These are phyloP conservation scores for Aspergillus aculeatinus DNA, from an alignment of 2,329 filamentous ascomycete species.

Conservation along the genomic window DNA sequence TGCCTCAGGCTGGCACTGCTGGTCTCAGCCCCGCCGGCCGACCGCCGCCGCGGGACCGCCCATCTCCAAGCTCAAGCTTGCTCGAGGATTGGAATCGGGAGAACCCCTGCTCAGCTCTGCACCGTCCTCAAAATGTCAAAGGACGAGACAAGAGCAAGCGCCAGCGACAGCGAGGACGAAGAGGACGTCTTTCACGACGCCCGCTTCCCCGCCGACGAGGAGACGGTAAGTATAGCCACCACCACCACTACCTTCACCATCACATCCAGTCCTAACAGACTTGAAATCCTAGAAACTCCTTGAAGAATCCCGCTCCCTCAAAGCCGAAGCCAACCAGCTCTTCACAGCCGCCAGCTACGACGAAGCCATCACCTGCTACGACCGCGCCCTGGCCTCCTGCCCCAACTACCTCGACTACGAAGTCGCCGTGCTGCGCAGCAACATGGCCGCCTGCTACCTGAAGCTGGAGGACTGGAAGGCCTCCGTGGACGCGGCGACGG, in stretches of 20 bases:
- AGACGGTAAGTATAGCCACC: constrained; percentile 39
- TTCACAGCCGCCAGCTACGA: constrained; percentile 72
- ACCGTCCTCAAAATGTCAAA: constrained; percentile 26
- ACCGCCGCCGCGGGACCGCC: not conserved
- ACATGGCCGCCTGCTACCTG: constrained; percentile 84
- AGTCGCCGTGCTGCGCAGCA: constrained; percentile 80
- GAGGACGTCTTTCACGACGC: constrained; percentile 45
- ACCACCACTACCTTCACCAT: not conserved
- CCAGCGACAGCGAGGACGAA: constrained; percentile 34
- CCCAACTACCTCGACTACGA: constrained; percentile 87
- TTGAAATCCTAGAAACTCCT: constrained; percentile 59
- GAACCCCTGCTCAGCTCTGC: not conserved
- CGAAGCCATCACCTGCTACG: constrained; percentile 78
- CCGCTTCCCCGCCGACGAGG: constrained; percentile 48
- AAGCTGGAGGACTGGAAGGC: constrained; percentile 85
- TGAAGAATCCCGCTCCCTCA: constrained; percentile 68
- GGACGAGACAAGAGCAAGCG: constrained; percentile 10
- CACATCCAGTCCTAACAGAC: constrained; percentile 8
- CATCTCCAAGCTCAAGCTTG: not conserved
- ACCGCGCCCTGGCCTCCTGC: constrained; percentile 73
- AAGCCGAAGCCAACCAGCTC: constrained; percentile 73
- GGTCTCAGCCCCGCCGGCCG: not conserved
- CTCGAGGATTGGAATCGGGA: too few relatives aligned
- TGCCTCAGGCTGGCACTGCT: constrained; percentile 3
- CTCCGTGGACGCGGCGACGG: constrained; percentile 70